Evolutionary conservation across 352 stramenopile genomes (phyloP).

Genomic region (Phytopythium oedochilum): DNA sequence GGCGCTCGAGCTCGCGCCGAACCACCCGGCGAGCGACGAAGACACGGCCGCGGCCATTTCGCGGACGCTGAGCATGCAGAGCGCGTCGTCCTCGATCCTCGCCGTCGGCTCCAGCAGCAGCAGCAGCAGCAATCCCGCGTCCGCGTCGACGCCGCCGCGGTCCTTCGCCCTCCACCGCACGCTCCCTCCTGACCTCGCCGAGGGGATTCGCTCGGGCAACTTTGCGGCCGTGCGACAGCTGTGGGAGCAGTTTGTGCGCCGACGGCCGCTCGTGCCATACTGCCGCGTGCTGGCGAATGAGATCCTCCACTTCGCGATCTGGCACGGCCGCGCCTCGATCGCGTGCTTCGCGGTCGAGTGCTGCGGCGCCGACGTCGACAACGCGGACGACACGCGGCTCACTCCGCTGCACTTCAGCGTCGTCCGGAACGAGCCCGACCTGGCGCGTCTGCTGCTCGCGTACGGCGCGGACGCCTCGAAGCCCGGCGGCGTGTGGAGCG

Average conservation of each 20-base stretch:
- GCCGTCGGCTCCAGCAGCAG: conserved; percentile 17
- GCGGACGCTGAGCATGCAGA: conserved; percentile 36
- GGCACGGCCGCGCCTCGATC: conserved; percentile 52
- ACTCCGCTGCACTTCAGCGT: conserved; percentile 78
- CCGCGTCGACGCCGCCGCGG: conserved; percentile 20
- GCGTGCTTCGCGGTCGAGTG: conserved; percentile 62
- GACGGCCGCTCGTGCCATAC: conserved; percentile 9
- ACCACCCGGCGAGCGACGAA: conserved; percentile 37
- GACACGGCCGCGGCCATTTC: conserved; percentile 59
- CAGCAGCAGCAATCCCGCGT: conserved; percentile 16
- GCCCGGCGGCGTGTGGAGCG: conserved; percentile 32
- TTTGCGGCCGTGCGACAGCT: conserved; percentile 25
- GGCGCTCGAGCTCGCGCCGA: conserved; percentile 48
- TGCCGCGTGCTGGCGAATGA: conserved; percentile 65
- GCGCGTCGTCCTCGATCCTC: conserved; percentile 6
- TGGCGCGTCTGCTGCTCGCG: conserved; percentile 59
- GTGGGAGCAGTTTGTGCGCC: conserved; percentile 47
- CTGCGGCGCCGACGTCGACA: conserved; percentile 65
- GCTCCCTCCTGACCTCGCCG: conserved; percentile 44
- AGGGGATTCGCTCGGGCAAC: conserved; percentile 35
- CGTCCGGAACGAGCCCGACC: conserved; percentile 71
- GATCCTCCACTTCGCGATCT: conserved; percentile 74
- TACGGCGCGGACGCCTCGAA: conserved; percentile 33
- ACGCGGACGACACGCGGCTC: conserved; percentile 56
- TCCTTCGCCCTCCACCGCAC: conserved; percentile 58